Conservation (phyloP, 2,329 filamentous ascomycete species). For the Trichothecium roseum region DNA sequence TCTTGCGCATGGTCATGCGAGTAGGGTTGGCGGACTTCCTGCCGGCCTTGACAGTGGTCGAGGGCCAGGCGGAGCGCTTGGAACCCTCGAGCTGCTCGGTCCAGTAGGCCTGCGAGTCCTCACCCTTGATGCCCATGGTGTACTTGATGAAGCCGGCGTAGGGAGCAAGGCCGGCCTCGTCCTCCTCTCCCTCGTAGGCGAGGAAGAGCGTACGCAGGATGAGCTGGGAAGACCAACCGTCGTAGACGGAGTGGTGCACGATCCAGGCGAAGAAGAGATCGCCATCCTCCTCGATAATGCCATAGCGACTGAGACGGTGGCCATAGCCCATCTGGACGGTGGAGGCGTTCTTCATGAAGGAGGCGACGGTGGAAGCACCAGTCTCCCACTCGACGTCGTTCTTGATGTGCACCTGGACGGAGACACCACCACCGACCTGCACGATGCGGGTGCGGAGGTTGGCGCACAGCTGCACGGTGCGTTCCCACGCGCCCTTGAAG, state of each 20-base stretch:
- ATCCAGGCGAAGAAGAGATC: constrained; percentile 7
- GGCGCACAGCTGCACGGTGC: neutral
- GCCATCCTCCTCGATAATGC: neutral
- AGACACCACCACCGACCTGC: neutral
- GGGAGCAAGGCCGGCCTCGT: neutral
- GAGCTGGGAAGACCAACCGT: constrained; percentile 7
- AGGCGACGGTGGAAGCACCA: neutral
- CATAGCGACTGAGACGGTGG: neutral
- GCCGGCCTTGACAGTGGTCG: neutral
- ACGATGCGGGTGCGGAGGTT: constrained; percentile 7
- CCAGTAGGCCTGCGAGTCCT: constrained; percentile 4
- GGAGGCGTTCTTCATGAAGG: neutral
- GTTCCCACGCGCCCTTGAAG: constrained; percentile 7
- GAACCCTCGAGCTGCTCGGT: constrained; percentile 5
- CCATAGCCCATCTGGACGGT: neutral
- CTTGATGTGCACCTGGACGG: constrained; percentile 2
- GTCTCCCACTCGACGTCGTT: constrained; percentile 1
- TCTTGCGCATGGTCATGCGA: neutral
- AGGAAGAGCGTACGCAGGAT: constrained; percentile 1
- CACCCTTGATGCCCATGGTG: neutral
- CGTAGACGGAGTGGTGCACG: constrained; percentile 11
- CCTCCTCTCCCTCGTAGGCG: neutral
- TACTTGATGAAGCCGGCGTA: constrained; percentile 5
- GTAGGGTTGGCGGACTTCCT: neutral
- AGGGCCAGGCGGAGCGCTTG: constrained; percentile 4